phyloP scores from a whole-genome alignment of 495 filamentous ascomycete species.

The Cercophora scortea region DNA sequence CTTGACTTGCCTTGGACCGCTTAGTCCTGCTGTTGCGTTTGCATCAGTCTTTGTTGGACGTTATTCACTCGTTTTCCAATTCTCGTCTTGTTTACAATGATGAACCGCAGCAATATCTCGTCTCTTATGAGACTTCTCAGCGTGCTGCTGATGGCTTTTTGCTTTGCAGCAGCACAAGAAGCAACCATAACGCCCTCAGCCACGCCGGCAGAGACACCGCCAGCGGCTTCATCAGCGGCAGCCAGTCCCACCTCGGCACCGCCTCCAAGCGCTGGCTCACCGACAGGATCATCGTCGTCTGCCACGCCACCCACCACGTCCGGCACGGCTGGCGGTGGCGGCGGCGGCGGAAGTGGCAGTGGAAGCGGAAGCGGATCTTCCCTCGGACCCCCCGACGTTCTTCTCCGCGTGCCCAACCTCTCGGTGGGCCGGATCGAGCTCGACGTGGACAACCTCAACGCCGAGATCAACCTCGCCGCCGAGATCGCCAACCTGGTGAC shows the following conservation, averaged over 20 bases:
- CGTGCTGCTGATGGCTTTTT: neutral
- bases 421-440: constrained; percentile 49
- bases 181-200: neutral
- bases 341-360: constrained; percentile 2
- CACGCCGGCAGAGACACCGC: neutral
- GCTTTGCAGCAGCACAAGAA: neutral
- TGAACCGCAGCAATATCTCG: neutral
- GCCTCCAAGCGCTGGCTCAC: constrained; percentile 1
- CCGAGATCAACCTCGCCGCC: constrained; percentile 49
- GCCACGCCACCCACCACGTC: constrained; percentile 1
- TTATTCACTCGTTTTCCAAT: neutral
- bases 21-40: neutral
- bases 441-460: constrained; percentile 44
- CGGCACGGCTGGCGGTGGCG: neutral
- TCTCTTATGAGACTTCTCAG: neutral
- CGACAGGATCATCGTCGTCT: neutral
- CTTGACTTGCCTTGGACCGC: neutral
- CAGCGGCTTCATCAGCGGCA: constrained; percentile 8
- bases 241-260: constrained; percentile 1
- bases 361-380: constrained; percentile 6
- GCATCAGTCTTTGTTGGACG: neutral
- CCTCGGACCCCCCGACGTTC: constrained; percentile 42
- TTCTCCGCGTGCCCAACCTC: constrained; percentile 45
- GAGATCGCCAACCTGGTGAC: constrained; percentile 45
- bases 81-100: neutral